Evolutionary conservation across 768 basidiomycete genomes (phyloP), one percentile per base, ranked within the genome.

Genomic region (Russula griseocarnosa): DNA sequence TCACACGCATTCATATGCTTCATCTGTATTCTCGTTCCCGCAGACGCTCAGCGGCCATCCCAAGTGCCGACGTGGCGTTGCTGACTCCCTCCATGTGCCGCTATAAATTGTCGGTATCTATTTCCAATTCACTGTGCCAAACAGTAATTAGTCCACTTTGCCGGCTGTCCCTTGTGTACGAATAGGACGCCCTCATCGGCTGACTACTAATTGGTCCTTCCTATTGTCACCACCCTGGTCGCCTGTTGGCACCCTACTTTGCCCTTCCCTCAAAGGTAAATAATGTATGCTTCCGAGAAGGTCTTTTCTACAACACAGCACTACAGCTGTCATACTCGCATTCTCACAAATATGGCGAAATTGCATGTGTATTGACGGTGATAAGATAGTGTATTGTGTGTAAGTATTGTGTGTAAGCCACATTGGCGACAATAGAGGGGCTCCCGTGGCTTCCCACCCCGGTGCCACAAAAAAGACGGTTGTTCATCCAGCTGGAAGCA

Each of bases 41-140:
- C 54, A 55, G 55, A 26, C 38, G 36, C 36, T 57, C 55, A 5
- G 26, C 38, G 38, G 24, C 28, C 40, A 42, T 9, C 28, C 30
- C 42, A 26, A 28, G 14, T 44, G n/a, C 24, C 36, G 36, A 18
- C 28, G 16, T 44, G n/a, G 38, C 14, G 30, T 40, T n/a, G 16
- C 32, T 28, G 38, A 54, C 22, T 46, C 28, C 4, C 6, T 36
- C 38, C 34, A 28, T 18, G 14, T 38, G 24, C 47, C 47, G 22
- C 50, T 20, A 32, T 32, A 2, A 30, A n/a, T 53, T 26, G 18
- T 46, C 40, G 44, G 53, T 55, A 44, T 54, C 42, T 61, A 61
- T 61, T 60, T 46, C 22, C 52, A 18, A 30, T 54, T 16, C 26
- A n/a, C 26, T 30, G 11, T 5, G 18, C 20, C 38, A 10, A 36